These are phyloP conservation scores for Pyrrhoderma noxium DNA, from an alignment of 1,284 basidiomycete genomes.

Conservation along the genomic window DNA sequence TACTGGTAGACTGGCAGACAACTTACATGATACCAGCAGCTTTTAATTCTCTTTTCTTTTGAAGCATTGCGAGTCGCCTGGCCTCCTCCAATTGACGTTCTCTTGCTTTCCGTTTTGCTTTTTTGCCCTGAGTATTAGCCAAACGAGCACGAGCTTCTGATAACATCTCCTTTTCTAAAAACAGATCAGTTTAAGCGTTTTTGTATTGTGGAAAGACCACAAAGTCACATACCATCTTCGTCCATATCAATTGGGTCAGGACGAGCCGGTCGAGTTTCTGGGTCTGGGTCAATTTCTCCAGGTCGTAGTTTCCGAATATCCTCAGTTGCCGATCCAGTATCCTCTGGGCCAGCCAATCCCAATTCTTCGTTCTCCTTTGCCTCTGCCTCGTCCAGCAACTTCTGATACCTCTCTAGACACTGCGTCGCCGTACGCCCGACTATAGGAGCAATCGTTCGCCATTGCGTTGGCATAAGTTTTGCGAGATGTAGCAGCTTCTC, in stretches of 20 bases:
- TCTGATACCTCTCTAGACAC: constrained; percentile 97
- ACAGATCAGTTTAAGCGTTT: constrained; percentile 12
- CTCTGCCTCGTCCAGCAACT: constrained; percentile 95
- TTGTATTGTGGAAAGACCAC: not conserved
- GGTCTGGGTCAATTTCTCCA: constrained; percentile 98
- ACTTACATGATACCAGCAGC: constrained; percentile 93
- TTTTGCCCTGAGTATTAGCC: constrained; percentile 99
- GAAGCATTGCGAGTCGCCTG: constrained; percentile 85
- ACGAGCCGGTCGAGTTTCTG: constrained; percentile 95
- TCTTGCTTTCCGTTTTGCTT: constrained; percentile 97
- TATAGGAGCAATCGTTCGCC: constrained; percentile 98
- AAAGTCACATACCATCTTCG: constrained; percentile 70
- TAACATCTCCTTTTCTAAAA: constrained; percentile 96
- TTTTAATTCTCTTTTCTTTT: constrained; percentile 97
- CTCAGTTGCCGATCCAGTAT: constrained; percentile 83
- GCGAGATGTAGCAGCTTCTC: constrained; percentile 97
- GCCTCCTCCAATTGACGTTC: constrained; percentile 97
- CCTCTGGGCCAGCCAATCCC: constrained; percentile 78
- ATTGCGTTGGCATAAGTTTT: constrained; percentile 99
- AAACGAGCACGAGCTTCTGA: constrained; percentile 97
- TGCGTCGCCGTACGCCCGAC: constrained; percentile 99
- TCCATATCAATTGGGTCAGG: constrained; percentile 99
- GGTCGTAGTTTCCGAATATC: constrained; percentile 86
- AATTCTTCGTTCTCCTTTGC: constrained; percentile 90
- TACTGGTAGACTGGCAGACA: not conserved